Conservation (phyloP, 2,329 filamentous ascomycete species). For the Helminthosporium solani region DNA sequence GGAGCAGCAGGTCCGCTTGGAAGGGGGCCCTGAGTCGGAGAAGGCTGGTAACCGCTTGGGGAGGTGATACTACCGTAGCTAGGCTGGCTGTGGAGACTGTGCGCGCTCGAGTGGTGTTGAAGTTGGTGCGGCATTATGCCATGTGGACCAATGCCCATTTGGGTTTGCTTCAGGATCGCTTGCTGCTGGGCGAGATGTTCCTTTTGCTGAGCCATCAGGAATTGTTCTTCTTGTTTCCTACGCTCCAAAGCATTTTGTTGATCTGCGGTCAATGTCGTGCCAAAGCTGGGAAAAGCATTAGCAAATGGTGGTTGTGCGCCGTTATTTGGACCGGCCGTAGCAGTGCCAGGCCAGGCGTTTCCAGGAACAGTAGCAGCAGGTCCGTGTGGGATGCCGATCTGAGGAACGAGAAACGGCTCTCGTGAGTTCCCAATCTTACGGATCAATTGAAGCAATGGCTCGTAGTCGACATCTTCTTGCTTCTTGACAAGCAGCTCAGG, state of each 20-base stretch:
- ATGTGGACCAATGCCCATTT: conserved; percentile 53
- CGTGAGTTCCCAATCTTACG: conserved; percentile 94
- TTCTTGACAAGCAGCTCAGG: conserved; percentile 94
- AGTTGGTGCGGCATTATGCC: conserved; percentile 62
- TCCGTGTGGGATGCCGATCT: conserved; percentile 93
- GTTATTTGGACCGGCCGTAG: conserved; percentile 41
- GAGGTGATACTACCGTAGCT: conserved; percentile 94
- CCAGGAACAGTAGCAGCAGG: conserved; percentile 58
- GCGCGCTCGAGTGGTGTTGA: conserved; percentile 91
- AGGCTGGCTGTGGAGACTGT: conserved; percentile 94
- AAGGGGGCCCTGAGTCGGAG: conserved; percentile 56
- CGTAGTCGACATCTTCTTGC: conserved; percentile 88
- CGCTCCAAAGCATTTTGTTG: conserved; percentile 97
- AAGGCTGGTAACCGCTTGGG: conserved; percentile 69
- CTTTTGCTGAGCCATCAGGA: conserved; percentile 92
- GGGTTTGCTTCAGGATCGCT: conserved; percentile 71
- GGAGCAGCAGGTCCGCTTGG: conserved; percentile 51
- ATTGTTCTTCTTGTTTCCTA: conserved; percentile 97
- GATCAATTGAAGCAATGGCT: conserved; percentile 91
- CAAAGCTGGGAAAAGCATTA: conserved; percentile 92
- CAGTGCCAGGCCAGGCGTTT: conserved; percentile 46
- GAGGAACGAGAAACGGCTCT: conserved; percentile 94
- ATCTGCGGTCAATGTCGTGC: conserved; percentile 91
- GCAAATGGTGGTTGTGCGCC: conserved; percentile 77
- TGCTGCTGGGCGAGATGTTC: conserved; percentile 87